Conservation (phyloP, 1,284 basidiomycete genomes). For the Inonotus hispidus region DNA sequence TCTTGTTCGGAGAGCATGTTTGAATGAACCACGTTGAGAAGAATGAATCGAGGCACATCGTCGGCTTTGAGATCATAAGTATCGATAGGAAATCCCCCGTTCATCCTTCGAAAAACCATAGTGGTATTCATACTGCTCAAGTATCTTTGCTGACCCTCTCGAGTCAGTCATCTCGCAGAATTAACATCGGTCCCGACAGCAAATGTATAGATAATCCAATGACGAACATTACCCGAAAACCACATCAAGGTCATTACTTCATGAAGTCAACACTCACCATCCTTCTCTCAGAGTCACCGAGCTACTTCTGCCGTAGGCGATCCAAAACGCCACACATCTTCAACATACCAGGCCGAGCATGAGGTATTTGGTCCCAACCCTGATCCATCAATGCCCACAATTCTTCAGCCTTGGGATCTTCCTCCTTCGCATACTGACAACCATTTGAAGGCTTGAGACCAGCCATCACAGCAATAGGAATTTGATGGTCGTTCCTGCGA, state of each 20-base stretch:
- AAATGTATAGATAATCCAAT: not conserved
- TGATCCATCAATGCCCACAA: conserved; percentile 38
- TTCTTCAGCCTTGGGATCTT: conserved; percentile 23
- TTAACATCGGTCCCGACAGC: too few relatives aligned
- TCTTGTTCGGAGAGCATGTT: too few relatives aligned
- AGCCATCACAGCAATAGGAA: conserved; percentile 46
- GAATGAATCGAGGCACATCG: too few relatives aligned
- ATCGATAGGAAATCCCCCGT: too few relatives aligned
- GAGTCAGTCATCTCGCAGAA: too few relatives aligned
- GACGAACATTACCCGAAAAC: not conserved
- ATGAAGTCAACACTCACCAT: not conserved
- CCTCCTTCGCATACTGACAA: conserved; percentile 16
- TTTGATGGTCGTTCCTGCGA: conserved; percentile 47
- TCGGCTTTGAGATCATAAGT: too few relatives aligned
- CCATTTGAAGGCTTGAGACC: conserved; percentile 40
- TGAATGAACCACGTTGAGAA: too few relatives aligned
- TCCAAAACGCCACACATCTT: conserved; percentile 8
- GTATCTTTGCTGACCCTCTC: too few relatives aligned
- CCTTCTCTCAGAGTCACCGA: not conserved
- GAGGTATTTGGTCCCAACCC: conserved; percentile 36
- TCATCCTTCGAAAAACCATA: too few relatives aligned
- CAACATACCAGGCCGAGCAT: conserved; percentile 9
- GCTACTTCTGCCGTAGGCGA: not conserved
- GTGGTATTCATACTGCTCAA: too few relatives aligned
- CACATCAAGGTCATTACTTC: not conserved